These are phyloP conservation scores for Daldinia vernicosa DNA, from an alignment of 495 filamentous ascomycete species.

Conservation along the genomic window DNA sequence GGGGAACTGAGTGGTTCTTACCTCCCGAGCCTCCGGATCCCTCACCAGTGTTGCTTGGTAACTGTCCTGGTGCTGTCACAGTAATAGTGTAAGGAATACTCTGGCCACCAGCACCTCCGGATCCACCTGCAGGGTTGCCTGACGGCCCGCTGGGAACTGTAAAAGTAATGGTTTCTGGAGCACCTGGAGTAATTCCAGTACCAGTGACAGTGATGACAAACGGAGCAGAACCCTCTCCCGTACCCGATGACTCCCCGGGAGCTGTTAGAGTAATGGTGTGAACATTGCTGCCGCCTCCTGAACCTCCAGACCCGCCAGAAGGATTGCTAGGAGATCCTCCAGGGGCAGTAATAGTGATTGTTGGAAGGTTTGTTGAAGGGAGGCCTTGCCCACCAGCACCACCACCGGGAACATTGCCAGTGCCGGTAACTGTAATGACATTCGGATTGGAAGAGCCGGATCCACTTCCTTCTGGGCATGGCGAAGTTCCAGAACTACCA, in stretches of 20 bases:
- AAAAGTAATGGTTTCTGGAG: conserved; percentile 30
- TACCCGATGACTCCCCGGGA: conserved; percentile 21
- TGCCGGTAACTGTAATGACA: conserved; percentile 18
- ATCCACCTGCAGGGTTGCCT: conserved; percentile 27
- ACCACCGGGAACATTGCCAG: conserved; percentile 15
- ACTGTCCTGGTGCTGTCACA: conserved; percentile 29
- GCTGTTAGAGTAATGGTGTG: conserved; percentile 31
- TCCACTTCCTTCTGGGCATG: conserved; percentile 30
- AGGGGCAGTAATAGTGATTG: conserved; percentile 42
- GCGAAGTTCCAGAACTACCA: conserved; percentile 22
- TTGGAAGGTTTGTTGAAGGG: conserved; percentile 38
- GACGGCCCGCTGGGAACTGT: conserved; percentile 19
- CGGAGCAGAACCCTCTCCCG: conserved; percentile 15
- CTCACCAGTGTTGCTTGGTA: conserved; percentile 23
- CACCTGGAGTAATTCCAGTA: conserved; percentile 28
- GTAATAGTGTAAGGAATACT: conserved; percentile 28
- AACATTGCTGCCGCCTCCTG: conserved; percentile 21
- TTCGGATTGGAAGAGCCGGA: conserved; percentile 8
- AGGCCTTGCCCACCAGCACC: conserved; percentile 23
- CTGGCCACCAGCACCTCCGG: conserved; percentile 29
- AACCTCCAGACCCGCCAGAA: conserved; percentile 27
- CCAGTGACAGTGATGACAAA: conserved; percentile 30
- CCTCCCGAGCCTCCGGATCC: conserved; percentile 31
- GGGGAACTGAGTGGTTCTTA: neutral
- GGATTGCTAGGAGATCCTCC: conserved; percentile 34